Evolutionary conservation across 345 rosid genomes (phyloP).

Genomic region (Mercurialis annua): DNA sequence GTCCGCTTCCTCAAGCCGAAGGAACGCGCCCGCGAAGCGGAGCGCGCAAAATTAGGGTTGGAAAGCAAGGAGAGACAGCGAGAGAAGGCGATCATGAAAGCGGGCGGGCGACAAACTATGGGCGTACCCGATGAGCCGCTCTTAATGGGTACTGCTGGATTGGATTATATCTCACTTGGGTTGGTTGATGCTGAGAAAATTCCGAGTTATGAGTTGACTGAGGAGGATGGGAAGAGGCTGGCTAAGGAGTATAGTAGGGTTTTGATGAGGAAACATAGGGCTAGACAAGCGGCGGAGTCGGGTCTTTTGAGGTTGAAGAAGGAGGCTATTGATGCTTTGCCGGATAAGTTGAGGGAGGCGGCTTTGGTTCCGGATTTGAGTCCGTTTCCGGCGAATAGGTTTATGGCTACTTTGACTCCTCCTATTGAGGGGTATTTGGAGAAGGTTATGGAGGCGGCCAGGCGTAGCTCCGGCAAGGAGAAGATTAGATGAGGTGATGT

Average conservation of each 20-base stretch:
- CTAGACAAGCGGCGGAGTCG: constrained; percentile 65
- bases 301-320: constrained; percentile 52
- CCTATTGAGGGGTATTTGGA: constrained; percentile 93
- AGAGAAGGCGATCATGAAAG: constrained; percentile 67
- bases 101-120: constrained; percentile 44
- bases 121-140: constrained; percentile 61
- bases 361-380: constrained; percentile 78
- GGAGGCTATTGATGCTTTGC: constrained; percentile 78
- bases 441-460: constrained; percentile 76
- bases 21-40: constrained; percentile 62
- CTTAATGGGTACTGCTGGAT: constrained; percentile 63
- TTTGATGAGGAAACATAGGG: constrained; percentile 76
- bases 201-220: constrained; percentile 78
- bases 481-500: constrained; percentile 54
- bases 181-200: constrained; percentile 68
- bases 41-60: constrained; percentile 69
- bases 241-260: constrained; percentile 85
- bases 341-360: constrained; percentile 55
- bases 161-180: constrained; percentile 70
- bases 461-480: constrained; percentile 58
- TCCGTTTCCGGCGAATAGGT: constrained; percentile 67
- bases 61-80: constrained; percentile 58
- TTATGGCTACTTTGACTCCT: constrained; percentile 89
- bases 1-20: constrained; percentile 62
- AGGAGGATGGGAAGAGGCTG: constrained; percentile 73